These are phyloP conservation scores for Rusavskia elegans DNA, from an alignment of 495 filamentous ascomycete species.

Conservation along the genomic window DNA sequence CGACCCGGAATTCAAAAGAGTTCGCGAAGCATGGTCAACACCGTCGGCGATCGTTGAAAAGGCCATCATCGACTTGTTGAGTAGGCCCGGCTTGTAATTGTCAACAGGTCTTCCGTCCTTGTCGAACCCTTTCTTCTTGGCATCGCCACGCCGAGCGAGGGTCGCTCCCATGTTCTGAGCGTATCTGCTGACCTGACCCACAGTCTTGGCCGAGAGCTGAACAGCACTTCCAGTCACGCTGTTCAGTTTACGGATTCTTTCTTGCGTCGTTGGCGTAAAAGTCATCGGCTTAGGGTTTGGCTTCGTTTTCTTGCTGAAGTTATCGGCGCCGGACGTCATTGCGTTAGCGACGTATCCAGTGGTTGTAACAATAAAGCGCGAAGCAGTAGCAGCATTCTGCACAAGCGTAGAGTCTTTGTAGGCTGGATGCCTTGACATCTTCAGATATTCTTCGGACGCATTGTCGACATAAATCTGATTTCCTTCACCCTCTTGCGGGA, in stretches of 20 bases:
- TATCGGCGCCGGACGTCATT: slow-evolving; percentile 59
- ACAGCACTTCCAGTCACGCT: slow-evolving; percentile 63
- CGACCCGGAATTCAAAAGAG: slow-evolving; percentile 54
- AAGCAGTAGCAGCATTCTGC: slow-evolving; percentile 76
- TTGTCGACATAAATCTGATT: slow-evolving; percentile 59
- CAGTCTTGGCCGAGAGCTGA: slow-evolving; percentile 65
- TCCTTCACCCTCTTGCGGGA: slow-evolving; percentile 56
- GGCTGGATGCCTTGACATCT: slow-evolving; percentile 69
- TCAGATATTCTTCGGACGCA: slow-evolving; percentile 63
- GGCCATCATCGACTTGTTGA: slow-evolving; percentile 92
- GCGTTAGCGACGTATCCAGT: slow-evolving; percentile 63
- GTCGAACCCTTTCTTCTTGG: slow-evolving; percentile 40
- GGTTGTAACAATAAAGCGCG: slow-evolving; percentile 80
- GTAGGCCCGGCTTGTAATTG: slow-evolving; percentile 68
- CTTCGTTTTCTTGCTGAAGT: slow-evolving; percentile 62
- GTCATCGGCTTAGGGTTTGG: slow-evolving; percentile 64
- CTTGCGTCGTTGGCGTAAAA: slow-evolving; percentile 75
- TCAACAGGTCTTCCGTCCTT: slow-evolving; percentile 45
- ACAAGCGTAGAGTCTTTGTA: slow-evolving; percentile 79
- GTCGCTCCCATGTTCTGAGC: slow-evolving; percentile 80
- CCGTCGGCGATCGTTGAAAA: slow-evolving; percentile 93
- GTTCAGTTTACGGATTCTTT: slow-evolving; percentile 71
- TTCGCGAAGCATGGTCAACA: slow-evolving; percentile 67
- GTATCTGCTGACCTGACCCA: slow-evolving; percentile 61
- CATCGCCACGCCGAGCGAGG: slow-evolving; percentile 45